phyloP scores from a whole-genome alignment of 2,329 filamentous ascomycete species.

The Moelleriella libera region DNA sequence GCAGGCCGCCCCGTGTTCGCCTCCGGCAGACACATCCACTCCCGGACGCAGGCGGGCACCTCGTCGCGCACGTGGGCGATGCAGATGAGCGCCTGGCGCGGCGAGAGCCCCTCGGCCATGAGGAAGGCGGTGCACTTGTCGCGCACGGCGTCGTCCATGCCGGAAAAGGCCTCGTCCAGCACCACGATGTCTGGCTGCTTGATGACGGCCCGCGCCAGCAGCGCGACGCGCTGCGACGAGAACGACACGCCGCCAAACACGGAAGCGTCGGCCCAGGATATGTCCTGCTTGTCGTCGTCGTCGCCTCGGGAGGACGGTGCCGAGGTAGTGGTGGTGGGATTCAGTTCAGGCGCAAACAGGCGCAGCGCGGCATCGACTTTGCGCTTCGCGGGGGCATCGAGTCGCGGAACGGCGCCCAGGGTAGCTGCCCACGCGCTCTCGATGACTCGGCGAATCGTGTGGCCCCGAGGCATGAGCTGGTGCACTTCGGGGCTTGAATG shows the following conservation, averaged over 20 bases:
- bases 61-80: slow-evolving; percentile 88
- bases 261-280: slow-evolving; percentile 52
- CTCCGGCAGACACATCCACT: slow-evolving; percentile 80
- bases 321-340: slow-evolving; percentile 25
- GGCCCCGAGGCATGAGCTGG: slow-evolving; percentile 70
- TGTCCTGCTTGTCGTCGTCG: slow-evolving; percentile 9
- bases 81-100: slow-evolving; percentile 71
- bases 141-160: slow-evolving; percentile 68
- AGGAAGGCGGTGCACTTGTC: slow-evolving; percentile 74
- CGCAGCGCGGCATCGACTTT: slow-evolving; percentile 53
- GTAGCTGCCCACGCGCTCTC: slow-evolving; percentile 88
- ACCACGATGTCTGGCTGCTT: slow-evolving; percentile 72
- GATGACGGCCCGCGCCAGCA: slow-evolving; percentile 72
- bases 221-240: slow-evolving; percentile 67
- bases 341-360: slow-evolving; percentile 72
- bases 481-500: slow-evolving; percentile 93
- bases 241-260: slow-evolving; percentile 66
- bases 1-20: slow-evolving; percentile 47
- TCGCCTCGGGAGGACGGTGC: not conserved
- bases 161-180: slow-evolving; percentile 77
- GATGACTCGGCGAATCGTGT: slow-evolving; percentile 60
- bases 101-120: slow-evolving; percentile 49
- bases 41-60: slow-evolving; percentile 66
- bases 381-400: not conserved
- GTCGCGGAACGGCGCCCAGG: slow-evolving; percentile 28